Percentiles rank a stretch among this genome's conserved stretches.
Conservation (phyloP, 2,329 filamentous ascomycete species). For the Macrophomina tecta region DNA sequence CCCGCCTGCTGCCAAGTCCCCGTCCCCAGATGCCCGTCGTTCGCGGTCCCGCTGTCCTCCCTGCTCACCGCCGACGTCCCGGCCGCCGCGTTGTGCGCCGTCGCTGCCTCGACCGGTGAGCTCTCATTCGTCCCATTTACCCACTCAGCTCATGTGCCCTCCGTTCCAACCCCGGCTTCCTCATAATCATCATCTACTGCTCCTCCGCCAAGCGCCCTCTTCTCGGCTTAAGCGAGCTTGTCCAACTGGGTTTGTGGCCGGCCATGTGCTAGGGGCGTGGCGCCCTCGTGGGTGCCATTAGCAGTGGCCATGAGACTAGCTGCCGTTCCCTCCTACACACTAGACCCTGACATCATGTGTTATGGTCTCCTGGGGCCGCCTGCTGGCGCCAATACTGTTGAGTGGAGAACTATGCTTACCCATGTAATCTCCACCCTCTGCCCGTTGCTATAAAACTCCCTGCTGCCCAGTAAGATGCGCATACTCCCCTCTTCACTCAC, state of each 20-base stretch:
- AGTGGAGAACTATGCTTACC: constrained; percentile 23
- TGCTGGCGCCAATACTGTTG: constrained; percentile 23
- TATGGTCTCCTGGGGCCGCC: constrained; percentile 25
- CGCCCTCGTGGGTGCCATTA: constrained; percentile 21
- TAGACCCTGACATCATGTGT: constrained; percentile 29
- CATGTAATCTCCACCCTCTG: constrained; percentile 20
- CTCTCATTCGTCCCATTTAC: constrained; percentile 14
- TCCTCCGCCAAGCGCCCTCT: constrained; percentile 21
- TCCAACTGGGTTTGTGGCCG: constrained; percentile 4
- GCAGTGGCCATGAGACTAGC: constrained; percentile 27
- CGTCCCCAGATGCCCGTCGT: not conserved
- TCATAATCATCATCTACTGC: not conserved
- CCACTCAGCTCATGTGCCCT: constrained; percentile 22
- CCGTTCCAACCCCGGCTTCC: not conserved
- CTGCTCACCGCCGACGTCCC: constrained; percentile 19
- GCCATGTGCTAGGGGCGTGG: constrained; percentile 26
- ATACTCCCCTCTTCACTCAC: constrained; percentile 18
- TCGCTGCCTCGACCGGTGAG: constrained; percentile 18
- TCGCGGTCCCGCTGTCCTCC: not conserved
- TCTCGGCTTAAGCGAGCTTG: constrained; percentile 16
- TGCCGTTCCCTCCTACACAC: constrained; percentile 16
- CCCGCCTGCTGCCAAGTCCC: constrained; percentile 20
- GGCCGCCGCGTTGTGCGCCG: constrained; percentile 6
- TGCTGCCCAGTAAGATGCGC: constrained; percentile 9
- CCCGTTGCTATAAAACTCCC: constrained; percentile 22